phyloP scores from a whole-genome alignment of 1,139 yeast species.

The Protomyces inouyei region DNA sequence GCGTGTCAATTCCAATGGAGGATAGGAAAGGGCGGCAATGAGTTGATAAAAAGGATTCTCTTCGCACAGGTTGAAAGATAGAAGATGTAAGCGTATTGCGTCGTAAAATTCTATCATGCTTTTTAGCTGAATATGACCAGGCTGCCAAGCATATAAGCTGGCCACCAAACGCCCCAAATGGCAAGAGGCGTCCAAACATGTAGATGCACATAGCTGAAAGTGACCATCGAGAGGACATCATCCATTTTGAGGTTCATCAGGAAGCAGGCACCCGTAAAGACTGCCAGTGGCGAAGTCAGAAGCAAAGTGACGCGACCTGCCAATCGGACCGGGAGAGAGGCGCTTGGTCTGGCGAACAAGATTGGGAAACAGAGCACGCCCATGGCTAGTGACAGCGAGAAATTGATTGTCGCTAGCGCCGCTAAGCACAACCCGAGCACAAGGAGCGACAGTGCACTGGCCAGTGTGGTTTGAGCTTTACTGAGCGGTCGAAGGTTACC shows the following conservation, averaged over 20 bases:
- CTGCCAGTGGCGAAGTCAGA: conserved; percentile 13
- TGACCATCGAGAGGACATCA: conserved; percentile 3
- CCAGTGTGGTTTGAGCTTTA: conserved; percentile 19
- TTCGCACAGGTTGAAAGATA: too few species aligned
- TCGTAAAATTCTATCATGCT: background rate
- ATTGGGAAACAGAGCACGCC: conserved; percentile 69
- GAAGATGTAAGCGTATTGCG: too few species aligned
- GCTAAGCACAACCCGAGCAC: conserved; percentile 60
- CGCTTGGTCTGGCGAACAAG: conserved; percentile 54
- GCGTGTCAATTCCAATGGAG: too few species aligned
- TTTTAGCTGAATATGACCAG: conserved; percentile 6
- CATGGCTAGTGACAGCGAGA: conserved; percentile 67
- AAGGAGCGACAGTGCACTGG: conserved; percentile 15
- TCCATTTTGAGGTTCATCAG: background rate
- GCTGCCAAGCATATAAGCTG: conserved; percentile 17
- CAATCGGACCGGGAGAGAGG: background rate
- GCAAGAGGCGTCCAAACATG: conserved; percentile 25
- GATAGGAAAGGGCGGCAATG: too few species aligned
- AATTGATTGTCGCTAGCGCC: conserved; percentile 74
- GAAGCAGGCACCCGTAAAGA: conserved; percentile 4
- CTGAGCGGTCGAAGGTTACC: conserved; percentile 11
- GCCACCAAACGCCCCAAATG: conserved; percentile 25
- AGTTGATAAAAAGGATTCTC: too few species aligned
- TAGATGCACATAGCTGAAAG: conserved; percentile 11
- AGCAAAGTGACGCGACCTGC: conserved; percentile 1